Conservation (phyloP, 805 yeast genomes). For the Barnettozyma sp. region DNA sequence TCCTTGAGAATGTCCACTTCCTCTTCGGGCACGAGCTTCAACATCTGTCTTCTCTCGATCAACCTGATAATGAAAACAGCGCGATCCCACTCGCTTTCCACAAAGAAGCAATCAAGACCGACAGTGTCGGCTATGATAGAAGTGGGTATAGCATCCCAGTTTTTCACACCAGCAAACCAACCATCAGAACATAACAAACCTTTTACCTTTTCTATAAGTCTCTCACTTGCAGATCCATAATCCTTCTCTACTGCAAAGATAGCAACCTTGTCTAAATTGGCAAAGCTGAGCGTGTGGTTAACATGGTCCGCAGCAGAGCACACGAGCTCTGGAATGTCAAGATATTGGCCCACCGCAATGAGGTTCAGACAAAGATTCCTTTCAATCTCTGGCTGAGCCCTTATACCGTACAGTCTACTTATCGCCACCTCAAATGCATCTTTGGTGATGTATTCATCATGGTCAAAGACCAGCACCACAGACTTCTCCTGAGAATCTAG, state of each 20-base stretch:
- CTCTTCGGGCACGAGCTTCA: neutral
- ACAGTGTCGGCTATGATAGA: constrained; percentile 37
- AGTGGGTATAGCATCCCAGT: constrained; percentile 43
- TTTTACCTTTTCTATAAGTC: constrained; percentile 39
- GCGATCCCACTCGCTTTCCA: constrained; percentile 51
- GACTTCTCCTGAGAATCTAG: constrained; percentile 18
- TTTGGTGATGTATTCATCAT: constrained; percentile 35
- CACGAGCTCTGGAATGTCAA: constrained; percentile 40
- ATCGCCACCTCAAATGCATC: constrained; percentile 44
- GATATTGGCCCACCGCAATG: constrained; percentile 44
- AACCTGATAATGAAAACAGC: constrained; percentile 39
- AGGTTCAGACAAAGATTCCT: constrained; percentile 32
- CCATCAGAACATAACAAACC: constrained; percentile 43
- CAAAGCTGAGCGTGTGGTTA: constrained; percentile 29
- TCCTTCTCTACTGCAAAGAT: constrained; percentile 37
- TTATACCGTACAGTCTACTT: constrained; percentile 40
- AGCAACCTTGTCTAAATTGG: constrained; percentile 32
- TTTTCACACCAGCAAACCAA: constrained; percentile 38
- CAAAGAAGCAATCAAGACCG: constrained; percentile 44
- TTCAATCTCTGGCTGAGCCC: constrained; percentile 27
- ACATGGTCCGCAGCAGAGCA: constrained; percentile 37
- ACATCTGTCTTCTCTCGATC: constrained; percentile 31
- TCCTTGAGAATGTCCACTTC: constrained; percentile 17
- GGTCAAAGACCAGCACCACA: constrained; percentile 32
- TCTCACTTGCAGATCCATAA: constrained; percentile 41